Conservation (phyloP, 1,284 basidiomycete genomes). For the Xanthoconium separans region DNA sequence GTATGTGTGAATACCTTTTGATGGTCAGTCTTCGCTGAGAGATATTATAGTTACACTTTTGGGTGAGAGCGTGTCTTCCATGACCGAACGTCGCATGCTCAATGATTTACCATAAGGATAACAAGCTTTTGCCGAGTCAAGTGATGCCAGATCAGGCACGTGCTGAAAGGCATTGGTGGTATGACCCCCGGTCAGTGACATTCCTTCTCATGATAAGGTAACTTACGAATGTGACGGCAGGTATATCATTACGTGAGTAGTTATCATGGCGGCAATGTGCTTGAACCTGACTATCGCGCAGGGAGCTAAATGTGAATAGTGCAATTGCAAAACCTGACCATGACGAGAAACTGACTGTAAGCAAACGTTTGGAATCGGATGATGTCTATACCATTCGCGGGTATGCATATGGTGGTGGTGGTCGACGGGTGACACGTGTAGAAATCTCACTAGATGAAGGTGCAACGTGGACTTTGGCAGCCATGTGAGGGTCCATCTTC, state of each 20-base stretch:
- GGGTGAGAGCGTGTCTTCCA: conserved; percentile 18
- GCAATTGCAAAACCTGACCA: conserved; percentile 62
- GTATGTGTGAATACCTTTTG: conserved; percentile 29
- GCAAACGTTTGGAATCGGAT: conserved; percentile 8
- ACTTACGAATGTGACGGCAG: conserved; percentile 21
- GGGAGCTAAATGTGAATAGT: conserved; percentile 64
- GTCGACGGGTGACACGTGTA: conserved; percentile 56
- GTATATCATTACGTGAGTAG: conserved; percentile 44
- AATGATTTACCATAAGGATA: conserved; percentile 41
- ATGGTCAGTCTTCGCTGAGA: background rate
- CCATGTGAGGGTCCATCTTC: conserved; percentile 35
- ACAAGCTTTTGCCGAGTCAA: conserved; percentile 62
- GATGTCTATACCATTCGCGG: conserved; percentile 44
- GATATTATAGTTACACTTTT: conserved; percentile 32
- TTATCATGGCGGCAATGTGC: background rate
- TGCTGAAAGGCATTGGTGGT: conserved; percentile 60
- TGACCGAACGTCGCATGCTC: background rate
- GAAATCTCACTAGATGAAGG: conserved; percentile 66
- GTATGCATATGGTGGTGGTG: conserved; percentile 71
- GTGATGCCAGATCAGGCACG: conserved; percentile 57
- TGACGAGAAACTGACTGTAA: conserved; percentile 41
- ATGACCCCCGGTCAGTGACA: conserved; percentile 48
- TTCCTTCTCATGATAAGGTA: background rate
- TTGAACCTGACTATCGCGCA: conserved; percentile 20
- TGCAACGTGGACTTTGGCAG: conserved; percentile 49